Conservation (phyloP, 371 early-diverging fungal species). For the Mucor velutinosus region DNA sequence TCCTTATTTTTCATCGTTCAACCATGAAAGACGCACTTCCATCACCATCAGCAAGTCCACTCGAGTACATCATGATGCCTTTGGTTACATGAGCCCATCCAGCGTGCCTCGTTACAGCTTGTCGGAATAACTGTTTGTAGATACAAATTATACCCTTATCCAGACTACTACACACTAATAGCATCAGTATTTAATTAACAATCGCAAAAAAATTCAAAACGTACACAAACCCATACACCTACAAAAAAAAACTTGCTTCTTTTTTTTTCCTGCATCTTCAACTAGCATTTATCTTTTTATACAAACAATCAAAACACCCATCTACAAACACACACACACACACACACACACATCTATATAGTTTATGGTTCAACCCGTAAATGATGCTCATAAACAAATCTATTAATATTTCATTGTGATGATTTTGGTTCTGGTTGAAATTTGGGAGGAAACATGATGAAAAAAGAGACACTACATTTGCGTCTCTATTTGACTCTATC, state of each 20-base stretch:
- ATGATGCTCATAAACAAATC: neutral
- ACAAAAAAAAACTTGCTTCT: neutral
- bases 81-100: constrained; percentile 9
- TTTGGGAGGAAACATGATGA: neutral
- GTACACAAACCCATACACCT: neutral
- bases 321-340: neutral
- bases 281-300: constrained; percentile 2
- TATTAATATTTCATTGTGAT: neutral
- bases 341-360: neutral
- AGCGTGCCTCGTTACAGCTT: constrained; percentile 15
- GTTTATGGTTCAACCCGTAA: constrained; percentile 1
- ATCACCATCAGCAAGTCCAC: constrained; percentile 19
- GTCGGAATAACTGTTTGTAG: constrained; percentile 1
- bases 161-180: neutral
- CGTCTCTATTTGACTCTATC: neutral
- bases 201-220: neutral
- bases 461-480: neutral
- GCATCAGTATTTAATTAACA: neutral
- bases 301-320: neutral
- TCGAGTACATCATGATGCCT: neutral
- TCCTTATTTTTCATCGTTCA: constrained; percentile 31
- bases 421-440: constrained; percentile 2
- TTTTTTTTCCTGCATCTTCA: neutral
- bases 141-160: neutral
- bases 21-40: constrained; percentile 25